Conservation (phyloP, 148 eudicot species). For the Pouteria glomerata region DNA sequence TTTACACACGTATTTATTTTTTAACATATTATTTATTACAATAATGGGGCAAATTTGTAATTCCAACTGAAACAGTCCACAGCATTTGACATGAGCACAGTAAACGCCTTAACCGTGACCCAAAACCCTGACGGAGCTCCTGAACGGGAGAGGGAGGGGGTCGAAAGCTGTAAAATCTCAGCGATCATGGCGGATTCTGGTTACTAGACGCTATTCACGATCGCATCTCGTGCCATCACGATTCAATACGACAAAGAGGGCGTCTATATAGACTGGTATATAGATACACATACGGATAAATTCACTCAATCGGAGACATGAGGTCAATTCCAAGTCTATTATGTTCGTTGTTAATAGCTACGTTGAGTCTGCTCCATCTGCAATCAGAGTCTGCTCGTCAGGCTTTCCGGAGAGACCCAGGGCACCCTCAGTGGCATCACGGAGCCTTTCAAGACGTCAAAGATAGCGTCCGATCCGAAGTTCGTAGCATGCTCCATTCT, state of each 20-base stretch:
- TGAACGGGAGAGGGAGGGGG: not conserved
- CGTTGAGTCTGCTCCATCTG: constrained; percentile 5
- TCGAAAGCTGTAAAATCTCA: not conserved
- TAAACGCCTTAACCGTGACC: no score
- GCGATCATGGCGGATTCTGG: not conserved
- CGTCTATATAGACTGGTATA: not conserved
- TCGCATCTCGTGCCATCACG: not conserved
- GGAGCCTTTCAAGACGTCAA: constrained; percentile 86
- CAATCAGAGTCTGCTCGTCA: constrained; percentile 42
- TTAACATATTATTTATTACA: no score
- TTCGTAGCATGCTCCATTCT: constrained; percentile 83
- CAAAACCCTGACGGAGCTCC: no score
- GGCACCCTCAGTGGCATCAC: constrained; percentile 95
- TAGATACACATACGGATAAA: not conserved
- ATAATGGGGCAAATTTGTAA: no score
- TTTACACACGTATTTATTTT: no score
- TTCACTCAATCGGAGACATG: not conserved
- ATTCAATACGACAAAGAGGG: not conserved
- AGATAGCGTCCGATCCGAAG: constrained; percentile 74
- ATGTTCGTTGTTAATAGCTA: not conserved
- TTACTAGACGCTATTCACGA: not conserved
- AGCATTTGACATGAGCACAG: no score
- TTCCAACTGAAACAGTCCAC: no score
- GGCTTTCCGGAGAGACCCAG: constrained; percentile 80
- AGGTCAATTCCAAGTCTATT: not conserved